phyloP scores from a whole-genome alignment of 768 basidiomycete genomes.

The Butyriboletus loyo region DNA sequence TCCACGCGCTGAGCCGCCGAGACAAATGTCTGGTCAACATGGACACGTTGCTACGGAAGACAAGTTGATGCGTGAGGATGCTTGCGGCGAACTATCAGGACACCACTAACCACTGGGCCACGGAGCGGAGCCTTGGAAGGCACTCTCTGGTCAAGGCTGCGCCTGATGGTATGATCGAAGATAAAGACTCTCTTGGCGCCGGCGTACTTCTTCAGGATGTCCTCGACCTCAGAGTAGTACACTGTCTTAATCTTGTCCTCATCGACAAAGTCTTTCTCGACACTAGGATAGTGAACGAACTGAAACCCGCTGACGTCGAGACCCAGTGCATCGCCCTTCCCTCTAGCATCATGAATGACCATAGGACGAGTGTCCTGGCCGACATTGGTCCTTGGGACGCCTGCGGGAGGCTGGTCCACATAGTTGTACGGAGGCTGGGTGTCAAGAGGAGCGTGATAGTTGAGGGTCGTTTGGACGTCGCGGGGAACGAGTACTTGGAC shows the following conservation, averaged over 20 bases:
- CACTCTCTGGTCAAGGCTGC: constrained; percentile 5
- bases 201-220: constrained; percentile 38
- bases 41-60: constrained; percentile 34
- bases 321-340: constrained; percentile 25
- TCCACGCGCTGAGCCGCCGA: constrained; percentile 38
- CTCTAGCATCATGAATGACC: constrained; percentile 34
- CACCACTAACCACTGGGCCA: constrained; percentile 34
- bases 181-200: constrained; percentile 41
- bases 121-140: constrained; percentile 10
- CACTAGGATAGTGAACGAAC: constrained; percentile 31
- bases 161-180: constrained; percentile 46
- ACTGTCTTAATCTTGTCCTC: constrained; percentile 35
- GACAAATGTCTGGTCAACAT: constrained; percentile 44
- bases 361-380: constrained; percentile 16
- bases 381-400: constrained; percentile 30
- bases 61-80: neutral
- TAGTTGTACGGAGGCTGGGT: constrained; percentile 36
- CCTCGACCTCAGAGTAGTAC: constrained; percentile 44
- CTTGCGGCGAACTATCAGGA: neutral
- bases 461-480: constrained; percentile 37
- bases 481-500: constrained; percentile 27
- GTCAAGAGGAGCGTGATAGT: constrained; percentile 32
- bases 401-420: constrained; percentile 28
- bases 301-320: constrained; percentile 47
- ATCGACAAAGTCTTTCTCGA: constrained; percentile 39